These are phyloP conservation scores for Apophysomyces ossiformis DNA, from an alignment of 371 early-diverging fungal genomes.

Conservation along the genomic window DNA sequence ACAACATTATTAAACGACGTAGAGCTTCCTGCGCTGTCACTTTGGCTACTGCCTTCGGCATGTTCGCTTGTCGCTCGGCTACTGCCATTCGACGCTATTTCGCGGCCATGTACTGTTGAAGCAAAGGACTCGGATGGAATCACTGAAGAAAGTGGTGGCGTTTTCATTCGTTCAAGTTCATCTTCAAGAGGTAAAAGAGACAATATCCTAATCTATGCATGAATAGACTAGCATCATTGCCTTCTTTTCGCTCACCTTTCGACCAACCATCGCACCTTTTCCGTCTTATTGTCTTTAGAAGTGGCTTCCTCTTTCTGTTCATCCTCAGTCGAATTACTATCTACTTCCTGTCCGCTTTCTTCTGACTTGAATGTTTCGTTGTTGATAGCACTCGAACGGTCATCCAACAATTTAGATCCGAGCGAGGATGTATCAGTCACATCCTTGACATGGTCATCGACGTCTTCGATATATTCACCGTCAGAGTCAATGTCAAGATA, in stretches of 20 bases:
- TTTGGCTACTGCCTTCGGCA: slow-evolving; percentile 15
- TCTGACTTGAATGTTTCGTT: slow-evolving; percentile 10
- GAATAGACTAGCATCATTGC: neutral
- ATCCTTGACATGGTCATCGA: slow-evolving; percentile 20
- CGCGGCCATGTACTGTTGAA: slow-evolving; percentile 24
- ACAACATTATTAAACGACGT: slow-evolving; percentile 24
- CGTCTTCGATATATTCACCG: slow-evolving; percentile 48
- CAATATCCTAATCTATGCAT: slow-evolving; percentile 30
- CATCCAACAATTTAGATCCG: slow-evolving; percentile 44
- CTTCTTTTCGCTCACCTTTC: slow-evolving; percentile 39
- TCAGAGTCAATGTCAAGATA: slow-evolving; percentile 53
- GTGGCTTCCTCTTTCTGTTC: slow-evolving; percentile 2
- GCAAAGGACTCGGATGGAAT: slow-evolving; percentile 41
- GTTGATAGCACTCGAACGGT: slow-evolving; percentile 24
- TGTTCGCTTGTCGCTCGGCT: slow-evolving; percentile 6
- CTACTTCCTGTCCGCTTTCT: slow-evolving; percentile 13
- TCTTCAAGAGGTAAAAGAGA: slow-evolving; percentile 58
- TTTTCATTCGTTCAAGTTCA: slow-evolving; percentile 52
- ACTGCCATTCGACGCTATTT: slow-evolving; percentile 1
- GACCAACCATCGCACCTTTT: slow-evolving; percentile 56
- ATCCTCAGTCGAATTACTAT: slow-evolving; percentile 18
- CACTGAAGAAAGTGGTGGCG: slow-evolving; percentile 47
- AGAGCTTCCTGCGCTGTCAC: slow-evolving; percentile 17
- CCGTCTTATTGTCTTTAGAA: slow-evolving; percentile 40
- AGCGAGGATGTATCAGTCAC: slow-evolving; percentile 44